phyloP scores from a whole-genome alignment of 2,329 filamentous ascomycete genomes.

The Nigrograna mackinnonii region DNA sequence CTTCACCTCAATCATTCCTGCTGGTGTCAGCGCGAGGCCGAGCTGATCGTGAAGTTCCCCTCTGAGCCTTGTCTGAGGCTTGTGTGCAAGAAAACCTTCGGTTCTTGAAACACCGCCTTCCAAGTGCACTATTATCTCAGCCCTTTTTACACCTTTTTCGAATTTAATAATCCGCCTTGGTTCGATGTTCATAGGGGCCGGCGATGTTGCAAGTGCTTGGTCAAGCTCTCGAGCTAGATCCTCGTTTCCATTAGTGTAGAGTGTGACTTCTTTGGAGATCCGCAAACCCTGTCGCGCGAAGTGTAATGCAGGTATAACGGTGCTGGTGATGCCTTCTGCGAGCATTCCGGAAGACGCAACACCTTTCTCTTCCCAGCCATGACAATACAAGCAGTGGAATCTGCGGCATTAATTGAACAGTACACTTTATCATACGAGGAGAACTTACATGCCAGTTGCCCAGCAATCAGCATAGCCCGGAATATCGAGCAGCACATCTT shows the following conservation, averaged over 20 bases:
- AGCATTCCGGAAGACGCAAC: slow-evolving; percentile 6
- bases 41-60: slow-evolving; percentile 49
- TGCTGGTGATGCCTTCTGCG: slow-evolving; percentile 11
- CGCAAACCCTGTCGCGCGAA: slow-evolving; percentile 49
- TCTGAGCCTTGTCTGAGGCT: slow-evolving; percentile 31
- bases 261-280: slow-evolving; percentile 48
- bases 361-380: slow-evolving; percentile 11
- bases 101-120: slow-evolving; percentile 37
- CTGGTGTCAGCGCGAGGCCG: slow-evolving; percentile 44
- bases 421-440: background rate
- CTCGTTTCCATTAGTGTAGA: slow-evolving; percentile 57
- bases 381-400: slow-evolving; percentile 12
- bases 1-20: slow-evolving; percentile 48
- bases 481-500: slow-evolving; percentile 54
- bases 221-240: slow-evolving; percentile 25
- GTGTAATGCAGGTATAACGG: slow-evolving; percentile 30
- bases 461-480: slow-evolving; percentile 57
- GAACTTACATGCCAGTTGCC: slow-evolving; percentile 51
- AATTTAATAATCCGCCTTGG: slow-evolving; percentile 27
- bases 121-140: slow-evolving; percentile 43
- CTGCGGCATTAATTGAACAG: slow-evolving; percentile 2
- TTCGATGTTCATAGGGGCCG: slow-evolving; percentile 41
- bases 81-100: slow-evolving; percentile 11
- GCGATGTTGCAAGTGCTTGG: background rate
- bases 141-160: slow-evolving; percentile 25